Evolutionary conservation across 2,329 filamentous ascomycete species (phyloP).

Genomic region (Mollisiaceae sp.): DNA sequence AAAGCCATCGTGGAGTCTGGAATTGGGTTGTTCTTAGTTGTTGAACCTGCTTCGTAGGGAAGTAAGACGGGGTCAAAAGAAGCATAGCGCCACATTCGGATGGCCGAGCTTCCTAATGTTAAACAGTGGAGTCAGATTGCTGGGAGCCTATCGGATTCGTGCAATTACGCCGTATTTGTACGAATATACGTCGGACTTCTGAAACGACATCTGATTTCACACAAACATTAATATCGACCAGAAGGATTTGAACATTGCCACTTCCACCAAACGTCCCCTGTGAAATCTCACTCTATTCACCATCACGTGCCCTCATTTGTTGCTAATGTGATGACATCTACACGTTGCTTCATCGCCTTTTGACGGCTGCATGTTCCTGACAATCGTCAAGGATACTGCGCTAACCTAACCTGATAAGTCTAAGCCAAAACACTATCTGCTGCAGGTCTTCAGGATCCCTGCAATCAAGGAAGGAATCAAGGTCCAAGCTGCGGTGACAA

Average conservation of each 20-base stretch:
- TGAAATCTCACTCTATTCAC: neutral
- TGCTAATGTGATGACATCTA: neutral
- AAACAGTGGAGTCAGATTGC: neutral
- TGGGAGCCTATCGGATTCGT: neutral
- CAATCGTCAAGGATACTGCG: slow-evolving; percentile 11
- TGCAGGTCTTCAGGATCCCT: slow-evolving; percentile 16
- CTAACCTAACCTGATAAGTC: neutral
- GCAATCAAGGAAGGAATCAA: slow-evolving; percentile 13
- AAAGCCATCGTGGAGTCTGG: slow-evolving; percentile 7
- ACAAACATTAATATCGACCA: too few relatives aligned
- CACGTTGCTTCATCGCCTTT: neutral
- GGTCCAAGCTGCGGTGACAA: slow-evolving; percentile 16
- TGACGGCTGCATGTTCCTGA: slow-evolving; percentile 9
- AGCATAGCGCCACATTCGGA: neutral
- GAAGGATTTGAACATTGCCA: neutral
- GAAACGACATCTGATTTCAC: neutral
- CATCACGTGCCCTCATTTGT: neutral
- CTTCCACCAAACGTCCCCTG: neutral
- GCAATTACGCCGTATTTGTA: neutral
- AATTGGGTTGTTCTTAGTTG: neutral
- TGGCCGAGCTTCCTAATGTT: neutral
- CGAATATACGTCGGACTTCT: neutral
- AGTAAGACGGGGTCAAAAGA: neutral
- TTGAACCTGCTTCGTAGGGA: slow-evolving; percentile 5
- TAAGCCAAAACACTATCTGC: slow-evolving; percentile 15